Percentiles rank a stretch among this genome's conserved stretches.
These are phyloP conservation scores for Podospora sp. DNA, from an alignment of 495 filamentous ascomycete species.

Conservation along the genomic window DNA sequence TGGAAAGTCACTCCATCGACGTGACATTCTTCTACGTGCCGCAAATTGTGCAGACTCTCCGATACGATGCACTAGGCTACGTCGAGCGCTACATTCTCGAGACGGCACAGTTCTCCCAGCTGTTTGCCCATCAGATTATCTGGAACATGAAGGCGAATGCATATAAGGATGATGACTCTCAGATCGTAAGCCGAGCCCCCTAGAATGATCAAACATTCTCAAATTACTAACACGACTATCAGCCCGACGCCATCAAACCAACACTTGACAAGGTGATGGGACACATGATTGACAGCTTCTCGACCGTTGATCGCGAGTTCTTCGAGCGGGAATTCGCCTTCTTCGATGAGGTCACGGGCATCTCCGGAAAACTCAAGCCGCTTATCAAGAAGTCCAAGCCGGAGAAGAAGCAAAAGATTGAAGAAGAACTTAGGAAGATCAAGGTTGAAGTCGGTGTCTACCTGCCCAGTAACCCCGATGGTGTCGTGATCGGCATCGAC, in stretches of 20 bases:
- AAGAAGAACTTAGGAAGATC: slow-evolving; percentile 96
- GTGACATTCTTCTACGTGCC: slow-evolving; percentile 99
- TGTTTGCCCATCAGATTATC: slow-evolving; percentile 98
- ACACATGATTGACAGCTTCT: slow-evolving; percentile 80
- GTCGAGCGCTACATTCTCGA: slow-evolving; percentile 96
- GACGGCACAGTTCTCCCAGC: slow-evolving; percentile 90
- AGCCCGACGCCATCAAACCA: slow-evolving; percentile 92
- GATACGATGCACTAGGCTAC: slow-evolving; percentile 92
- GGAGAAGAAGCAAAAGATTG: slow-evolving; percentile 99
- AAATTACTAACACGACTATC: slow-evolving; percentile 42
- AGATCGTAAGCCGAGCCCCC: slow-evolving; percentile 70
- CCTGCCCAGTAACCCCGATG: slow-evolving; percentile 94
- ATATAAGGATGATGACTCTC: slow-evolving; percentile 93
- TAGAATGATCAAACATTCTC: too few species aligned
- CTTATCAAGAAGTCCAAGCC: slow-evolving; percentile 90
- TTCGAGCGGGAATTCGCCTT: slow-evolving; percentile 96
- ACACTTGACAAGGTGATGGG: slow-evolving; percentile 89
- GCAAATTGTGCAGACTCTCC: slow-evolving; percentile 94
- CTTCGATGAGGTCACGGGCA: slow-evolving; percentile 93
- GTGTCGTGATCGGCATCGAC: slow-evolving; percentile 95
- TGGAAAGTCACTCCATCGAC: slow-evolving; percentile 92
- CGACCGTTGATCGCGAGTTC: slow-evolving; percentile 73
- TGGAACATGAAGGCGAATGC: slow-evolving; percentile 99
- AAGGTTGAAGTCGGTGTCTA: slow-evolving; percentile 96
- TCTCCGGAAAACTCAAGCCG: slow-evolving; percentile 93